Percentiles rank a stretch among this genome's conserved stretches.
phyloP scores from a whole-genome alignment of 2,329 filamentous ascomycete species.

The Fusarium buxicola region DNA sequence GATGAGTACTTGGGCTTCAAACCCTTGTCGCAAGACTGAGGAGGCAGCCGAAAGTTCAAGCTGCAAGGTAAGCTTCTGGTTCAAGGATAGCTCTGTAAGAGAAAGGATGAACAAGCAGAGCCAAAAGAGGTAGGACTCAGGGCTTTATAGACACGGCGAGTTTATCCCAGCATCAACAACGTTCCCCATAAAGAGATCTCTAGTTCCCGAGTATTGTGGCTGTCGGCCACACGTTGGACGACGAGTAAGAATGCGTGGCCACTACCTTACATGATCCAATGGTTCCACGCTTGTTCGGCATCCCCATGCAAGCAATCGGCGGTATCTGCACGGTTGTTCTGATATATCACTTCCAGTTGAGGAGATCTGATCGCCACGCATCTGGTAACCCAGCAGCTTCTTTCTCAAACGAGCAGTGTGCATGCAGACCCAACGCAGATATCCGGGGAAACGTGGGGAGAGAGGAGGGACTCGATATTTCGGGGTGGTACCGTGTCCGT shows the following conservation, averaged over 20 bases:
- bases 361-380: constrained; percentile 8
- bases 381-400: constrained; percentile 3
- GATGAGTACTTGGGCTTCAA: neutral
- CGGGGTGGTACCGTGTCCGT: constrained; percentile 25
- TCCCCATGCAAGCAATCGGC: constrained; percentile 18
- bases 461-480: constrained; percentile 14
- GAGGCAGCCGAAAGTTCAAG: neutral
- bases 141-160: constrained; percentile 25
- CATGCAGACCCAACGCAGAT: constrained; percentile 35
- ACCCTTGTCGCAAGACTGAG: neutral
- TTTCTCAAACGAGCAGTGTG: constrained; percentile 36
- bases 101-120: neutral
- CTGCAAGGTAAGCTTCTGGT: neutral
- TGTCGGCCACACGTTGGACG: constrained; percentile 4
- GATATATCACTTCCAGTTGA: constrained; percentile 21
- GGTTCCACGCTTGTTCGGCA: neutral
- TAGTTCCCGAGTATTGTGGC: constrained; percentile 12
- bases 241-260: constrained; percentile 9
- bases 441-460: constrained; percentile 28
- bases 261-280: constrained; percentile 15
- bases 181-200: neutral
- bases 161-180: neutral
- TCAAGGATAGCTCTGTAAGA: neutral
- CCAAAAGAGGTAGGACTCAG: neutral
- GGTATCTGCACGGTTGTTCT: constrained; percentile 1